These are phyloP conservation scores for Oligophagozyma castellii DNA, from an alignment of 1,139 yeast species.

Conservation along the genomic window DNA sequence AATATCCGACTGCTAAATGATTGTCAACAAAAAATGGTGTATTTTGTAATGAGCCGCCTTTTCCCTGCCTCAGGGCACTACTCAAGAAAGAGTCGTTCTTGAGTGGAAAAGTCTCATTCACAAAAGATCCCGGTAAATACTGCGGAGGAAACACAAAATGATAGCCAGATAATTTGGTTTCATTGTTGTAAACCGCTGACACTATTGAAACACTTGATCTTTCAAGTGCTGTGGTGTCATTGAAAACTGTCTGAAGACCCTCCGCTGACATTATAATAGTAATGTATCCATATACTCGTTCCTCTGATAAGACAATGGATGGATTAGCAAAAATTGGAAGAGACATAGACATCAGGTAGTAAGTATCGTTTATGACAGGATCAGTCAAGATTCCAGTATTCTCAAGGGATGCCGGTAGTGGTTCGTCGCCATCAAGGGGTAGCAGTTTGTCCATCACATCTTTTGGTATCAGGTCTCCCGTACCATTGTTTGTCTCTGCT, in stretches of 20 bases:
- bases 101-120: slow-evolving; percentile 20
- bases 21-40: slow-evolving; percentile 31
- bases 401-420: slow-evolving; percentile 33
- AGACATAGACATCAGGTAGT: slow-evolving; percentile 28
- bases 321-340: slow-evolving; percentile 62
- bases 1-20: slow-evolving; percentile 58
- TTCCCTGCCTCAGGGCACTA: slow-evolving; percentile 17
- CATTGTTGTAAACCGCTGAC: slow-evolving; percentile 19
- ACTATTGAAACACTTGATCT: slow-evolving; percentile 31
- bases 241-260: slow-evolving; percentile 36
- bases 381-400: slow-evolving; percentile 40
- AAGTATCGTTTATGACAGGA: slow-evolving; percentile 35
- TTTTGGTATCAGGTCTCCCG: slow-evolving; percentile 24
- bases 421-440: slow-evolving; percentile 34
- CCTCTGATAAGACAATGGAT: slow-evolving; percentile 48
- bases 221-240: slow-evolving; percentile 33
- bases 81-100: slow-evolving; percentile 15
- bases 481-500: slow-evolving; percentile 28
- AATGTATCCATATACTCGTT: slow-evolving; percentile 57
- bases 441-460: slow-evolving; percentile 28
- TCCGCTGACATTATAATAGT: slow-evolving; percentile 52
- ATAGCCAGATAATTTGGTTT: slow-evolving; percentile 23
- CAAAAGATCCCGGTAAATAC: slow-evolving; percentile 12
- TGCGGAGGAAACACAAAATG: slow-evolving; percentile 28
- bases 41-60: slow-evolving; percentile 39